Evolutionary conservation across 2,329 filamentous ascomycete genomes (phyloP).

Genomic region (Canariomyces notabilis): DNA sequence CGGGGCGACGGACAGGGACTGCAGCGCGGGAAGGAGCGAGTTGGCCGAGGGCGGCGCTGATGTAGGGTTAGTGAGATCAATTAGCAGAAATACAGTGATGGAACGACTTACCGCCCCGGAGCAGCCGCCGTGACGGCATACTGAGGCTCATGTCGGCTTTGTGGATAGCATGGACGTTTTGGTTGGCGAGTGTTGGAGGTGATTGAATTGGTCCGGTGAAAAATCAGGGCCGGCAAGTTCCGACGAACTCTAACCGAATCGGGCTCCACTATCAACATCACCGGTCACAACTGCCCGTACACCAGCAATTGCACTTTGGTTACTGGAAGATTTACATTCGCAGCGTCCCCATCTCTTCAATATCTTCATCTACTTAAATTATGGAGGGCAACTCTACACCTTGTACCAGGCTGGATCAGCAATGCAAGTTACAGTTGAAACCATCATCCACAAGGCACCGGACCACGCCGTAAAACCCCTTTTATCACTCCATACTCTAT

Average conservation of each 20-base stretch:
- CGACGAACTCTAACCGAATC: constrained; percentile 17
- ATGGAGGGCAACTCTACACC: too few relatives aligned
- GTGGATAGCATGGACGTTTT: constrained; percentile 23
- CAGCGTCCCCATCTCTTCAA: too few relatives aligned
- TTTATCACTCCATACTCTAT: too few relatives aligned
- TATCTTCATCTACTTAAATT: too few relatives aligned
- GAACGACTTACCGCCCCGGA: constrained; percentile 49
- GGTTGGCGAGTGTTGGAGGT: constrained; percentile 5
- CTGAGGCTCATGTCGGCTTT: constrained; percentile 56
- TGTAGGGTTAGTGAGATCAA: constrained; percentile 6
- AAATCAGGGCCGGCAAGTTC: constrained; percentile 25
- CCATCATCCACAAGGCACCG: too few relatives aligned
- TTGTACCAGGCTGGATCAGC: too few relatives aligned
- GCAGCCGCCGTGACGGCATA: constrained; percentile 57
- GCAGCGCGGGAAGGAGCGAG: constrained; percentile 21
- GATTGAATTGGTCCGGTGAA: constrained; percentile 19
- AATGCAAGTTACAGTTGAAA: too few relatives aligned
- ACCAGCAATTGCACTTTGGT: too few relatives aligned
- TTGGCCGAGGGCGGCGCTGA: constrained; percentile 13
- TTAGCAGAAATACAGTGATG: too few relatives aligned
- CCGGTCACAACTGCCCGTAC: too few relatives aligned
- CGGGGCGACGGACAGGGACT: constrained; percentile 20
- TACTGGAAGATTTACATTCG: too few relatives aligned
- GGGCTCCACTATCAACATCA: constrained; percentile 12
- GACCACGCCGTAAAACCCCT: too few relatives aligned